Evolutionary conservation across 208 protist genomes (phyloP), one percentile per base, ranked within the genome.

Genomic region (Trypanosomatidae sp.): DNA sequence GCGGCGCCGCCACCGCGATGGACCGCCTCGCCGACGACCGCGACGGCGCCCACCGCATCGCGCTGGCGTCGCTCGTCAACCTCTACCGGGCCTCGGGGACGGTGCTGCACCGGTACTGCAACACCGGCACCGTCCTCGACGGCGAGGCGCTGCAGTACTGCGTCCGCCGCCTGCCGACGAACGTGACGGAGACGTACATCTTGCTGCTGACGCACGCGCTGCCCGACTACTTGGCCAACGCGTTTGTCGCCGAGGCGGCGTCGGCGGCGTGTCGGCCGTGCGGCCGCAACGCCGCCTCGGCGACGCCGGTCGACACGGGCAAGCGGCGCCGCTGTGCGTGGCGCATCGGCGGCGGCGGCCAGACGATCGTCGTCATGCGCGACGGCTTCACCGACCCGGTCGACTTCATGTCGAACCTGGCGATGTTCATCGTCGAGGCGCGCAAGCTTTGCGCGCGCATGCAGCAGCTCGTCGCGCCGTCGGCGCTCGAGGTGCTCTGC

Each of bases 301-400:
- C 15, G 5, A 43, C 24, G 2, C 44, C 56, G 20, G 67, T 84
- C 22, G 67, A 77, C 37, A 75, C 70, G 0, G 67, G 62, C 6
- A 68, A 63, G 45, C 73, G 82, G 0, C 59, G 77, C 5, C 69
- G 77, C 19, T 77, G 65, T 20, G 66, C 71, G 24, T 92, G 75
- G 73, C 58, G 56, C 2, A 70, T 84, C 24, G 67, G 64, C 15
- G 61, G 63, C 20, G 69, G 66, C 1, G 74, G 68, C 7, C 74
- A 89, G 45, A 84, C 76, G n/a, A 21, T 89, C 18, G 55, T 92
- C 20, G 60, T 92, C 30, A 83, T 86, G 57, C 71, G 83, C 6
- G 83, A 92, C 58, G 67, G 69, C 25, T 84, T 77, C 67, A 88
- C 83, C 0, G 83, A 92, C 55, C 66, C 82, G 15, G 66, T 92